Evolutionary conservation across 495 filamentous ascomycete genomes (phyloP).

Genomic region (Annulohypoxylon stygium): DNA sequence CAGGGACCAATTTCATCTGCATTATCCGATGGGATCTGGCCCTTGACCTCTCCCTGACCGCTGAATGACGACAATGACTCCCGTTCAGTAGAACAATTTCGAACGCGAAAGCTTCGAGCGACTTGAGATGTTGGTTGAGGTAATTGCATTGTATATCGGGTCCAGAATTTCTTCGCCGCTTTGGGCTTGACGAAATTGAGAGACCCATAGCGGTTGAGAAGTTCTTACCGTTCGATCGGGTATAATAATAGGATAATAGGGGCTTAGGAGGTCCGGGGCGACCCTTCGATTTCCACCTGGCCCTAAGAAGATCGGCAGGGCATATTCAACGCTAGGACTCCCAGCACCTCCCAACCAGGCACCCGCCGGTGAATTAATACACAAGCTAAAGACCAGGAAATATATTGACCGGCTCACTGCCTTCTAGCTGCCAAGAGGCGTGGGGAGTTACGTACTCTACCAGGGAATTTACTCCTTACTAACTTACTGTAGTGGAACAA

Average conservation of each 20-base stretch:
- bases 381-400: conserved; percentile 45
- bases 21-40: conserved; percentile 41
- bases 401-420: conserved; percentile 43
- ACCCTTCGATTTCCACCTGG: conserved; percentile 44
- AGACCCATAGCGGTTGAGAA: conserved; percentile 40
- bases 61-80: conserved; percentile 20
- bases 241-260: conserved; percentile 39
- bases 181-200: conserved; percentile 33
- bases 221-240: conserved; percentile 42
- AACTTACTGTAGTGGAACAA: conserved; percentile 44
- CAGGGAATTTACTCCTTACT: conserved; percentile 36
- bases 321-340: conserved; percentile 44
- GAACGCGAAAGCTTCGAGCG: neutral
- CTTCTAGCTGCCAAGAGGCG: conserved; percentile 15
- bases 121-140: conserved; percentile 7
- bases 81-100: neutral
- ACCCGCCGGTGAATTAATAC: conserved; percentile 47
- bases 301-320: conserved; percentile 47
- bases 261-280: conserved; percentile 45
- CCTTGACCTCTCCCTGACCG: conserved; percentile 39
- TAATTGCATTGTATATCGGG: conserved; percentile 7
- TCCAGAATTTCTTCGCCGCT: conserved; percentile 10
- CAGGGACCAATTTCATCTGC: conserved; percentile 47
- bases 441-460: conserved; percentile 40
- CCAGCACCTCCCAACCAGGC: conserved; percentile 40